These are phyloP conservation scores for Clarireedia sp. DNA, from an alignment of 2,329 filamentous ascomycete species.

Conservation along the genomic window DNA sequence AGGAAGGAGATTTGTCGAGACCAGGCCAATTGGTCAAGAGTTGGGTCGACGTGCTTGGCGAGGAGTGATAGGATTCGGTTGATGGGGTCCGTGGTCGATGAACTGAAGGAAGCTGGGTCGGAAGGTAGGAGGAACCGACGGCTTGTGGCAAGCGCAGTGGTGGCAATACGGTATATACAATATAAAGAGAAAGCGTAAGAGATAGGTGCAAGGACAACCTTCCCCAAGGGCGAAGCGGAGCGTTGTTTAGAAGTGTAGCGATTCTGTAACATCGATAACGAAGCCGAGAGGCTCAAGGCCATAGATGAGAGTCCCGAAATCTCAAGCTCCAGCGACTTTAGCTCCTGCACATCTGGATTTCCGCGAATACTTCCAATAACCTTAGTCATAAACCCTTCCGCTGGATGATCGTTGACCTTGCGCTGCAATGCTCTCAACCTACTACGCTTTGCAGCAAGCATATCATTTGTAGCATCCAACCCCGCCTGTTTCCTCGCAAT, in stretches of 20 bases:
- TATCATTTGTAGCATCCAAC: slow-evolving; percentile 68
- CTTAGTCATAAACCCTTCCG: slow-evolving; percentile 59
- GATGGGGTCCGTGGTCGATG: slow-evolving; percentile 71
- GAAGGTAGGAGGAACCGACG: slow-evolving; percentile 41
- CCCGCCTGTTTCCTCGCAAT: slow-evolving; percentile 71
- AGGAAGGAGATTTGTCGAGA: slow-evolving; percentile 78
- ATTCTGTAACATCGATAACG: slow-evolving; percentile 54
- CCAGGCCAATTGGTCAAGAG: slow-evolving; percentile 75
- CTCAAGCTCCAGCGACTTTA: slow-evolving; percentile 60
- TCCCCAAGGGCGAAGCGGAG: slow-evolving; percentile 59
- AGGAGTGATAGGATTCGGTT: slow-evolving; percentile 74
- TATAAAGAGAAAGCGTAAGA: slow-evolving; percentile 69
- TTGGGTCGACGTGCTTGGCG: slow-evolving; percentile 76
- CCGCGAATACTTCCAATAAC: slow-evolving; percentile 65
- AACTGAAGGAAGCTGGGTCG: slow-evolving; percentile 33
- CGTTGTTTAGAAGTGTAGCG: slow-evolving; percentile 57
- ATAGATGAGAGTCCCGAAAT: slow-evolving; percentile 75
- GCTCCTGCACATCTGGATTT: slow-evolving; percentile 49
- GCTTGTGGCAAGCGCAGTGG: slow-evolving; percentile 60
- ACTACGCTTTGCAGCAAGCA: slow-evolving; percentile 68
- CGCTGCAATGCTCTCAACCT: slow-evolving; percentile 62
- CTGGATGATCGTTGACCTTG: slow-evolving; percentile 43
- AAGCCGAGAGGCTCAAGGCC: slow-evolving; percentile 61
- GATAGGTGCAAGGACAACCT: slow-evolving; percentile 50
- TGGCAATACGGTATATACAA: slow-evolving; percentile 74